Base-by-base conservation (phyloP, 768 basidiomycete genomes). In the Astraeus odoratus region DNA sequence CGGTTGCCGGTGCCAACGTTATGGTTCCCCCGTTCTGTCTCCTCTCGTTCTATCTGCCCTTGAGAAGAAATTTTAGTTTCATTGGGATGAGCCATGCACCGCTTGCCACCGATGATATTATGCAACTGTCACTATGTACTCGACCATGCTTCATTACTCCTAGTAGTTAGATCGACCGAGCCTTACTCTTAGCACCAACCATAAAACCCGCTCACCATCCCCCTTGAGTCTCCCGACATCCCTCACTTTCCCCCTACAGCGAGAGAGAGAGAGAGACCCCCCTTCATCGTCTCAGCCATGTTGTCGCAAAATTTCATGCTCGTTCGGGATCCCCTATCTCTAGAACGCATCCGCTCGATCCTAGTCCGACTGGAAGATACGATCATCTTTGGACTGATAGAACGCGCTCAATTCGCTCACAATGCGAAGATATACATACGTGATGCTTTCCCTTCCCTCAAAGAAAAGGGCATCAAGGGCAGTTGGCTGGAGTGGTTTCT, bases 401-500 rank as follows among this genome's bases (percentile, higher is more conserved):
- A 99, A 63, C 80, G 96, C 15, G 95, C 94, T 0, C 95, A 98
- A 61, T 99, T 97, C 59, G 91, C 91, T 0, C 85, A 90, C 60
- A 97, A 98, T 59, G 81, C 86, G 18, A 78, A 75, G 49, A 94
- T 96, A 47, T 99, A 99, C 68, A 72, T 81, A 42, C 75, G 74
- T 13, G 86, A 82, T 19, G 82, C 76, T 1, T 89, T 98, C 67
- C 64, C 80, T 27, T 88, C 94, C 65, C 74, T 96, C 33, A 73
- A 72, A 31, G 75, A 81, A 31, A 63, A 80, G 25, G 83, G 82
- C 0, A 94, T 92, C 63, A 57, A 77, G 4, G 91, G 91, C 3
- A 91, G 83, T 50, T 98, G 93, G 94, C 73, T 99, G 3, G 88
- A 97, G 48, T 99, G 96, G 96, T 94, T 99, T 67, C 69, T 99